Percentiles rank a stretch among this genome's conserved stretches.
These are phyloP conservation scores for Yarrowia alimentaria DNA, from an alignment of 805 yeast genomes.

Conservation along the genomic window DNA sequence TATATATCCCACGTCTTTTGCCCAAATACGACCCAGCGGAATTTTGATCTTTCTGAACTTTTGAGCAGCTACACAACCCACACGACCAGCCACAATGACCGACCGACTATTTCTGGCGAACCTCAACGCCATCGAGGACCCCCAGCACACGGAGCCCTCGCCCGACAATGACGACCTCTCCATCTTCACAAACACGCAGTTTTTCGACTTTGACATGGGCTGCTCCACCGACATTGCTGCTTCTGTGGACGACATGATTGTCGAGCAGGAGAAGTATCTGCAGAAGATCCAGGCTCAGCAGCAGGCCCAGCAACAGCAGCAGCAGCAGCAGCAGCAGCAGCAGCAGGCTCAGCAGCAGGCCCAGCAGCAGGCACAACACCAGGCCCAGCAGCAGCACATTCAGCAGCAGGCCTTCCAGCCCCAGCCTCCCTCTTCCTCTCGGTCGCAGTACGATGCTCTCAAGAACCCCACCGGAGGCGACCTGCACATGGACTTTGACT, in stretches of 20 bases:
- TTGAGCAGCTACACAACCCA: too few species aligned
- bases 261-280: slow-evolving; percentile 43
- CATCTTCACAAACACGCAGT: slow-evolving; percentile 45
- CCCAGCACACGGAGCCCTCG: slow-evolving; percentile 25
- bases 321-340: slow-evolving; percentile 21
- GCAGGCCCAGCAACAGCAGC: slow-evolving; percentile 28
- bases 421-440: slow-evolving; percentile 14
- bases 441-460: slow-evolving; percentile 21
- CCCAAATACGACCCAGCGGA: too few species aligned
- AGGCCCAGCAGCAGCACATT: slow-evolving; percentile 12
- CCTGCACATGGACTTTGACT: slow-evolving; percentile 25
- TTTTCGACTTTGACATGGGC: slow-evolving; percentile 48
- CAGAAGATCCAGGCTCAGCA: slow-evolving; percentile 36
- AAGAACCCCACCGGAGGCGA: slow-evolving; percentile 17
- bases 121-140: slow-evolving; percentile 30
- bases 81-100: slow-evolving; percentile 15
- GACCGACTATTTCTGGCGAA: slow-evolving; percentile 27
- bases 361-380: too few species aligned
- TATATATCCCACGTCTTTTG: slow-evolving; percentile 13
- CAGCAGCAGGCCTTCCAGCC: slow-evolving; percentile 21
- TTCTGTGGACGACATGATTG: slow-evolving; percentile 42
- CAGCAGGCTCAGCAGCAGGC: too few species aligned
- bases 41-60: background rate
- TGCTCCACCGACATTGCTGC: slow-evolving; percentile 45
- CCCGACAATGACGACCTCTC: slow-evolving; percentile 42